phyloP scores from a whole-genome alignment of 1,139 yeast genomes.

The Candida tunisiensis region DNA sequence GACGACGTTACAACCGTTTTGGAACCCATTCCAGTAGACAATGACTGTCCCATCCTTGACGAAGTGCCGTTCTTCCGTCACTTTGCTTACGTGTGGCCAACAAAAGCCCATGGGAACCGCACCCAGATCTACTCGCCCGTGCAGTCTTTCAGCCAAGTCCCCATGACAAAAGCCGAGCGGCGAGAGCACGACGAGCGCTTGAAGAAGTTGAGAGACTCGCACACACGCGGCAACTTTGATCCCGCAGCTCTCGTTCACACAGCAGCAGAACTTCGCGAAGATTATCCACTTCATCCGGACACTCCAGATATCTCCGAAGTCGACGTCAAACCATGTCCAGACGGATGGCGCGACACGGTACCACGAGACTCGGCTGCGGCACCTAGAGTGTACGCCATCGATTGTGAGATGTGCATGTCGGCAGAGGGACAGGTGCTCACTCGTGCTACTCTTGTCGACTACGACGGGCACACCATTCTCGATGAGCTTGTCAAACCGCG shows the following conservation, averaged over 20 bases:
- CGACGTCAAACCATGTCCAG: too few species aligned
- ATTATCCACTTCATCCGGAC: too few species aligned
- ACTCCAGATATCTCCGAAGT: too few species aligned
- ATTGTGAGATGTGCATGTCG: slow-evolving; percentile 84
- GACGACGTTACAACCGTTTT: slow-evolving; percentile 1
- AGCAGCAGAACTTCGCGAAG: too few species aligned
- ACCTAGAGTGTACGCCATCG: slow-evolving; percentile 56
- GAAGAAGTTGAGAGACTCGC: neutral
- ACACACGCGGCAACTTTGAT: too few species aligned
- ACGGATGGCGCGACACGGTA: too few species aligned
- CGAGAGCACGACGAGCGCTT: neutral
- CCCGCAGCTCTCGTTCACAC: too few species aligned
- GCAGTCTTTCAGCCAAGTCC: slow-evolving; percentile 37
- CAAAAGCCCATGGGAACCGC: slow-evolving; percentile 45
- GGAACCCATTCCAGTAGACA: neutral
- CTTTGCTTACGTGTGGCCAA: slow-evolving; percentile 27
- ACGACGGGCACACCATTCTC: slow-evolving; percentile 37
- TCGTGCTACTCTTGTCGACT: slow-evolving; percentile 58
- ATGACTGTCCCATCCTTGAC: slow-evolving; percentile 6
- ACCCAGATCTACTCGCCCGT: slow-evolving; percentile 38
- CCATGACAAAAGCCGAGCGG: slow-evolving; percentile 25
- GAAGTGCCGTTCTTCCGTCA: slow-evolving; percentile 24
- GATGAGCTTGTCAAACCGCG: slow-evolving; percentile 69
- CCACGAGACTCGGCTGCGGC: too few species aligned
- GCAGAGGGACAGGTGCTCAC: slow-evolving; percentile 50